Percentiles rank a stretch among this genome's conserved stretches.
These are phyloP conservation scores for Stemphylium vesicarium DNA, from an alignment of 2,329 filamentous ascomycete species.

Conservation along the genomic window DNA sequence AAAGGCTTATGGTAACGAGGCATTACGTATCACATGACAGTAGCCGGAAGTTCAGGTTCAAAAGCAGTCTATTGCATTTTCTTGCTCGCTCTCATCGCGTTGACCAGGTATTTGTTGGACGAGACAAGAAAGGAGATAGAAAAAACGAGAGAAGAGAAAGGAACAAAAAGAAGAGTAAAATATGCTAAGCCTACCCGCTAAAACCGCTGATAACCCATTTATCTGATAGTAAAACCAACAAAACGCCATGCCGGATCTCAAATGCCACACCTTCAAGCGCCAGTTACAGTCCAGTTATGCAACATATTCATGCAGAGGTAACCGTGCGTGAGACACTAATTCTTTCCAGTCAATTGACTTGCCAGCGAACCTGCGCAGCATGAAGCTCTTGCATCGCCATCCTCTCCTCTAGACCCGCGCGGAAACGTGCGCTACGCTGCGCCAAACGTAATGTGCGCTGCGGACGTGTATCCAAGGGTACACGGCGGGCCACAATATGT, in stretches of 20 bases:
- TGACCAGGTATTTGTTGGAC: no score
- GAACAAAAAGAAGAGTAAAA: background rate
- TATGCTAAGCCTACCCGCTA: constrained; percentile 22
- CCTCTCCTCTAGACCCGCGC: background rate
- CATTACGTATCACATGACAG: no score
- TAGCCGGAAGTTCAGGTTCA: no score
- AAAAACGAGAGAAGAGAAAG: background rate
- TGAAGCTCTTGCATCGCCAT: background rate
- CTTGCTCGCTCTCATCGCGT: no score
- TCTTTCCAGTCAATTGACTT: background rate
- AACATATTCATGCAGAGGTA: constrained; percentile 7
- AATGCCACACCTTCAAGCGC: constrained; percentile 15
- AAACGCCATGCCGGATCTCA: constrained; percentile 17
- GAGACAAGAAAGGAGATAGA: background rate
- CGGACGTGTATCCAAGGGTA: background rate
- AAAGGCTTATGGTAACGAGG: no score
- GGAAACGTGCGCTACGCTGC: background rate
- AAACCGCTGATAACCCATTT: constrained; percentile 17
- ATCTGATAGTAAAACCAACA: constrained; percentile 1
- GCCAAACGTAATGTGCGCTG: background rate
- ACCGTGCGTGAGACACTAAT: constrained; percentile 1
- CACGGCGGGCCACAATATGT: background rate
- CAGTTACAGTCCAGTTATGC: constrained; percentile 13
- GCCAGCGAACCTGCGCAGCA: background rate
- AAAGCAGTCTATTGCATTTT: no score